Conservation (phyloP, 2,329 filamentous ascomycete species). For the Camptophora hylomeconis region DNA sequence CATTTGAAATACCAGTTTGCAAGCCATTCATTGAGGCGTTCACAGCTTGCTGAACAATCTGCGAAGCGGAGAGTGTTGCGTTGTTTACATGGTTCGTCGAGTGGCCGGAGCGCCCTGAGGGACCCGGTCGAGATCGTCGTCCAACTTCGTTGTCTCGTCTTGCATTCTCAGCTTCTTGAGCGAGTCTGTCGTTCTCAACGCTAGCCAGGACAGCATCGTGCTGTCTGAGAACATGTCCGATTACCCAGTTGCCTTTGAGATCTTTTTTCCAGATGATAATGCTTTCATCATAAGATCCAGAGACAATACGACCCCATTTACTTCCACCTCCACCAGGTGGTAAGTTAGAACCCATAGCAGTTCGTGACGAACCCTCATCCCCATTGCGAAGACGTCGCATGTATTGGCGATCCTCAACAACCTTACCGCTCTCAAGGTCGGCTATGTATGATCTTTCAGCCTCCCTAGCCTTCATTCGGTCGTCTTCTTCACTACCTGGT, state of each 20-base stretch:
- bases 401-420: slow-evolving; percentile 19
- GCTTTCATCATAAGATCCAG: slow-evolving; percentile 88
- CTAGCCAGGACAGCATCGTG: slow-evolving; percentile 44
- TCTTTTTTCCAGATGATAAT: slow-evolving; percentile 92
- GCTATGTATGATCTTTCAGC: slow-evolving; percentile 63
- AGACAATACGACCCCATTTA: slow-evolving; percentile 86
- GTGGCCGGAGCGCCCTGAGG: neutral
- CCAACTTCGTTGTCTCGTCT: slow-evolving; percentile 19
- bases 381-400: slow-evolving; percentile 40
- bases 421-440: slow-evolving; percentile 35
- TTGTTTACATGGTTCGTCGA: slow-evolving; percentile 2
- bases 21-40: slow-evolving; percentile 11
- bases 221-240: slow-evolving; percentile 61
- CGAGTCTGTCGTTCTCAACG: neutral
- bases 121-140: slow-evolving; percentile 7
- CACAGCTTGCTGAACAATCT: slow-evolving; percentile 15
- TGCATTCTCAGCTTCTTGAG: slow-evolving; percentile 32
- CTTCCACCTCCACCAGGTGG: slow-evolving; percentile 85
- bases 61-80: slow-evolving; percentile 9
- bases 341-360: slow-evolving; percentile 67
- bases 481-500: slow-evolving; percentile 63
- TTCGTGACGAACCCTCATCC: slow-evolving; percentile 37
- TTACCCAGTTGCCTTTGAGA: slow-evolving; percentile 71
- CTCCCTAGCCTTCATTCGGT: slow-evolving; percentile 57
- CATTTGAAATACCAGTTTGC: slow-evolving; percentile 12